Base-by-base conservation (phyloP, 2,329 filamentous ascomycete species). In the Pseudogymnoascus sp. region DNA sequence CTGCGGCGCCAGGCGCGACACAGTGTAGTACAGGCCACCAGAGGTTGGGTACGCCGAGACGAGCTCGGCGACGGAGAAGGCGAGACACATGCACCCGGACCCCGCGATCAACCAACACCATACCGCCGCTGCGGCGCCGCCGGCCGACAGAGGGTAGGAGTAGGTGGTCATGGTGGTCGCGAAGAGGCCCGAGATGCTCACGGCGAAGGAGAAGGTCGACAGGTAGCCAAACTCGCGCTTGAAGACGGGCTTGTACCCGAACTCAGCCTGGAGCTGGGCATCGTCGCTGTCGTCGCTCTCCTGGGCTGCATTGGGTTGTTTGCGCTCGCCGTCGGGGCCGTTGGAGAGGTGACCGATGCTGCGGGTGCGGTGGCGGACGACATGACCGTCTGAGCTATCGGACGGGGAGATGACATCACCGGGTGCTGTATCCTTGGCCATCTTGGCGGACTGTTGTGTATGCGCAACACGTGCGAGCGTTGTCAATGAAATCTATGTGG, bases 31-130 rank as follows among this genome's bases (percentile, higher is more conserved):
- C 66, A 81, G 67, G 38, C 81, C 79, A 68, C 81, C 82, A 43
- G 78, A 82, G 1, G 82, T 85, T 11, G 83, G 82, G 70, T 85
- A 85, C 3, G 82, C 81, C 40, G 81, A 83, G 31, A 83, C 80
- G 26, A 85, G 74, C 72, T 85, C 82, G 43, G 82, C 80, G 35
- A 84, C 81, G 8, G 81, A 84, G 26, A 76, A 68, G 59, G 77
- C 77, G 61, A 85, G 82, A 67, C 81, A 83, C 76, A 85, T 79
- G 63, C 82, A 83, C 10, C 83, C 82, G 50, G 77, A 74, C 61
- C 82, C 82, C 28, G 81, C 81, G 64, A 84, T 82, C 59, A 83
- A 69, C 83, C 83, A 85, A 70, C 79, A 84, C 82, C 83, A 85
- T 4, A 85, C 77, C 6, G 77, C 81, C 6, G 81, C 77, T 24